Base-by-base conservation (phyloP, 1,139 yeast species). In the Taphrina sp. region DNA sequence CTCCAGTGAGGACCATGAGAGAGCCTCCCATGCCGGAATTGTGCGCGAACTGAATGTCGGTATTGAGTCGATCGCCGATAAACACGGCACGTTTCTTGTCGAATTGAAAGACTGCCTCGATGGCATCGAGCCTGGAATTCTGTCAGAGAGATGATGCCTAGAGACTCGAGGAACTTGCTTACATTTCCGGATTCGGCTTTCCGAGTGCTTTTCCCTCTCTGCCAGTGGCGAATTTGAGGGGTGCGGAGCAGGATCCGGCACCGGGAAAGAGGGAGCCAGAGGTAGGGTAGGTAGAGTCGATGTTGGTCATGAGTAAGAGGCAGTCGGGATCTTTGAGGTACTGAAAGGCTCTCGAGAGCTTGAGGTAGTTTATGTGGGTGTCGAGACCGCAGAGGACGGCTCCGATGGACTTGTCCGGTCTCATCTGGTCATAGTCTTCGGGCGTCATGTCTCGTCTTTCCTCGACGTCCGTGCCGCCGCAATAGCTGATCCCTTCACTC, bases 31-130 rank as follows among this genome's bases (percentile, higher is more conserved):
- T 76, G 0, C 94, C 94, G 49, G 96, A 95, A 59, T 82, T 83
- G 58, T 80, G 76, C 39, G 98, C 98, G 70, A 92, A 92, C 65
- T 78, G 80, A 82, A 92, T 92, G 65, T 92, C 99, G 1, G 99
- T 92, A 68, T 92, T 90, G 60, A 92, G 75, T 61, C 98, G 77
- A 69, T 92, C 99, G 26, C 99, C 99, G 61, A 92, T 80, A 97
- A 92, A 92, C 62, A 92, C 77, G 5, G 95, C 85, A 58, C 79
- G 76, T 12, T 73, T 65, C 37, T 87, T 83, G 59, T 81, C 80
- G 36, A 80, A 72, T 17, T 76, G 68, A 65, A 81, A 78, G 51
- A 82, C 83, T 5, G 87, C 85, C 61, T 83, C 80, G 67, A 92
- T 86, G 22, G 95, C 83, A 66, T 88, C 86, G 83, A 92, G 79